Percentiles rank a stretch among this genome's conserved stretches.
Evolutionary conservation across 345 rosid genomes (phyloP).

Genomic region (Luvunga scandens): DNA sequence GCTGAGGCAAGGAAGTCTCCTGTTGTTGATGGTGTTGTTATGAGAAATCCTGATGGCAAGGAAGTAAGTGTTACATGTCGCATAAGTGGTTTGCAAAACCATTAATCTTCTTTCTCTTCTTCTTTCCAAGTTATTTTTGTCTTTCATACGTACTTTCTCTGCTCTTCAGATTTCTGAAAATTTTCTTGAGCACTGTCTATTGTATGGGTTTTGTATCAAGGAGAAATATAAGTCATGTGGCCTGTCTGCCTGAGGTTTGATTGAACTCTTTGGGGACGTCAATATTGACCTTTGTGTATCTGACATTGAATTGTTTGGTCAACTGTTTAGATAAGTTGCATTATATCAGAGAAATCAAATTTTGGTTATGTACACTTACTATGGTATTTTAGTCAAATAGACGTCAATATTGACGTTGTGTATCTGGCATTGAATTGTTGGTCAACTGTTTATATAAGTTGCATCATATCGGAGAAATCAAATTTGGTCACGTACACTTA

Average conservation of each 20-base stretch:
- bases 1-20: conserved; percentile 99
- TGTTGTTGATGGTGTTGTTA: conserved; percentile 99
- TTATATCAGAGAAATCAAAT: neutral
- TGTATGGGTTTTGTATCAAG: conserved; percentile 1
- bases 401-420: neutral
- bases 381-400: neutral
- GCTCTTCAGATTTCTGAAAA: neutral
- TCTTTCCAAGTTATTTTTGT: neutral
- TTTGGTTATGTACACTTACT: neutral
- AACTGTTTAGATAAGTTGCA: neutral
- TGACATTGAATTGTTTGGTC: neutral
- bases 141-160: neutral
- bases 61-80: conserved; percentile 57
- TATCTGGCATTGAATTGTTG: neutral
- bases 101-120: neutral
- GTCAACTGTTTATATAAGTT: neutral
- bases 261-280: neutral
- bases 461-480: neutral
- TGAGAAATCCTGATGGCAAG: conserved; percentile 97
- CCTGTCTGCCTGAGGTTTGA: neutral
- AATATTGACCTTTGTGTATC: neutral
- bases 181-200: neutral
- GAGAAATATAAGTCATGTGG: neutral
- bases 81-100: neutral
- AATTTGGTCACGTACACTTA: neutral